Base-by-base conservation (phyloP, 2,329 filamentous ascomycete species). In the Phoma herbarum region DNA sequence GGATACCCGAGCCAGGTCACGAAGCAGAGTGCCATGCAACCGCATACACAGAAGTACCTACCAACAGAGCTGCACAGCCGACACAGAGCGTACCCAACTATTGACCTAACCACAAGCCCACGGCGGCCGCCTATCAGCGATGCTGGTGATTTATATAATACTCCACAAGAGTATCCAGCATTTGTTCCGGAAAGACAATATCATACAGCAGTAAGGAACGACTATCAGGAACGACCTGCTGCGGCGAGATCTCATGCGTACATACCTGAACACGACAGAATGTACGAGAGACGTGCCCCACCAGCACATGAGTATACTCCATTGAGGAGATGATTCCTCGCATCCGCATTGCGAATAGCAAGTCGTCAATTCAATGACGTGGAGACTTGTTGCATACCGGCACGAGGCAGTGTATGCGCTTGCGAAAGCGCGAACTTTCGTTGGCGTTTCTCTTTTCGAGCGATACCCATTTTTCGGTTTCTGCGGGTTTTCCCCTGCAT, bases 71-170 rank as follows among this genome's bases (percentile, higher is more conserved):
- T 44, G 18, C 52, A 52, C 43, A 62, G 46, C 50, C 62, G 39
- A 25, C 52, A 55, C 25, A 56, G 57, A 44, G 45, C 59, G 31
- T 58, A 59, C 35, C 63, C 59, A 23, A 37, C 62, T n/a, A 43
- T 68, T 67, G 63, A 73, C 62, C 52, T 74, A 63, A 73, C 65
- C 41, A 63, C 60, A 64, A 74, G 69, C 53, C 65, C 65, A 37
- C 57, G 59, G 31, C 62, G 59, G 43, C 55, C 61, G 33, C 43
- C 52, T 23, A 35, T 33, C 26, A 49, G 51, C 29, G 45, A 45
- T 28, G 57, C 56, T 25, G 57, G 59, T 55, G 57, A 51, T 22
- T 26, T 59, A 18, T 57, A 55, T 48, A 31, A 28, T 31, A 37
- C 59, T 41, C 23, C 28, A 44, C 65, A 43, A 46, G 39, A 47